phyloP scores from a whole-genome alignment of 177 flowering plant species.

The Tripterygium wilfordii region DNA sequence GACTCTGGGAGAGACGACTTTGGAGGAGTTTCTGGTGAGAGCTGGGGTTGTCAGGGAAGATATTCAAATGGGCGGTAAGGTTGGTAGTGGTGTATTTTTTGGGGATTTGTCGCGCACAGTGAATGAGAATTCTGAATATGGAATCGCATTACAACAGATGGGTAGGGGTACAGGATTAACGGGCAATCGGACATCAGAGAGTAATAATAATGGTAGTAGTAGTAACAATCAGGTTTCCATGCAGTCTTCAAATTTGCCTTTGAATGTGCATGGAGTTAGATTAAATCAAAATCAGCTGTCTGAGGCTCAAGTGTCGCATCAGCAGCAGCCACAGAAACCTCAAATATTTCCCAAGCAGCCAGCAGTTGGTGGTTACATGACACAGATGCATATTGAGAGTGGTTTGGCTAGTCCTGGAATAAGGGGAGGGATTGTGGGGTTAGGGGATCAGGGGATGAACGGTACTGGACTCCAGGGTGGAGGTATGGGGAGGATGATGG shows the following conservation, averaged over 20 bases:
- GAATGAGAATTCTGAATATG: constrained; percentile 37
- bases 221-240: constrained; percentile 17
- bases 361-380: constrained; percentile 33
- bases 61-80: constrained; percentile 28
- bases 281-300: constrained; percentile 28
- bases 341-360: constrained; percentile 60
- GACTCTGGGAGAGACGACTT: constrained; percentile 77
- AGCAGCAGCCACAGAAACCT: constrained; percentile 28
- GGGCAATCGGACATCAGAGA: too few relatives aligned
- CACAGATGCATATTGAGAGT: constrained; percentile 34
- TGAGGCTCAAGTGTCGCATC: constrained; percentile 24
- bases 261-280: constrained; percentile 60
- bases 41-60: constrained; percentile 98
- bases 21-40: constrained; percentile 87
- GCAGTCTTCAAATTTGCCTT: constrained; percentile 42
- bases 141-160: constrained; percentile 48
- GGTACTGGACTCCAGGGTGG: constrained; percentile 41
- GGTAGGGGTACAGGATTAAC: constrained; percentile 26
- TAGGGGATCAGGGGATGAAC: constrained; percentile 36
- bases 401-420: constrained; percentile 54
- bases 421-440: constrained; percentile 47
- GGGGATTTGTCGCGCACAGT: constrained; percentile 30
- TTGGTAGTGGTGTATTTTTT: constrained; percentile 21
- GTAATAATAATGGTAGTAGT: too few relatives aligned
- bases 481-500: constrained; percentile 60